Evolutionary conservation across 148 eudicot species (phyloP), one percentile per base, ranked within the genome.

Genomic region (Drosera capensis): DNA sequence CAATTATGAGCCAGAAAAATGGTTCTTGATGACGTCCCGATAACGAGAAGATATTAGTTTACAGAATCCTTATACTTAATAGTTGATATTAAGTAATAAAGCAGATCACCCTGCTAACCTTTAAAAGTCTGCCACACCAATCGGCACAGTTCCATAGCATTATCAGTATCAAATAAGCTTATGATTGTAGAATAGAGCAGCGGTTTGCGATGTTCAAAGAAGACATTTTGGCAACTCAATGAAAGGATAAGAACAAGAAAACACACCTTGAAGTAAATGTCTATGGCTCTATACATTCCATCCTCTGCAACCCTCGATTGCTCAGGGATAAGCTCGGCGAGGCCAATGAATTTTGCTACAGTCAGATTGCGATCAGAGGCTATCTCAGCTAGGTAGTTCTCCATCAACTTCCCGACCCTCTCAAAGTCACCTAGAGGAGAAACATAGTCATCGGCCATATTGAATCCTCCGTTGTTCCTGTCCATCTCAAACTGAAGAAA

Each of bases 241-340:
- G n/a, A 34, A 11, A 34, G 9, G n/a, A 11, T 34, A 11, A 11
- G 38, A 25, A 38, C 23, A 40, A 42, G 58, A 48, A 40, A 49
- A 17, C 37, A 37, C 50, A 88, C 97, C 93, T 90, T 84, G 57
- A 90, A 66, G 68, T 71, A 90, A 44, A 90, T 73, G 42, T 90
- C 99, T 11, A 81, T 70, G 46, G 95, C 82, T 68, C 82, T 71
- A 47, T 90, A 90, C 71, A 80, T 73, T 43, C 88, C 95, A 67
- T 90, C 99, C 54, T 84, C 95, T 9, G 79, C 72, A 4, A 56
- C 63, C 68, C 87, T 65, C 8, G 87, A 64, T 47, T 73, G 78
- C 52, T 75, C 85, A 25, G 99, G 99, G 25, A 90, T 63, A 19
- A 72, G 41, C 66, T 90, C 93, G 25, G 82, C 95, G 31, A 90